phyloP scores from a whole-genome alignment of 768 basidiomycete genomes.

The Podaxis sp. region DNA sequence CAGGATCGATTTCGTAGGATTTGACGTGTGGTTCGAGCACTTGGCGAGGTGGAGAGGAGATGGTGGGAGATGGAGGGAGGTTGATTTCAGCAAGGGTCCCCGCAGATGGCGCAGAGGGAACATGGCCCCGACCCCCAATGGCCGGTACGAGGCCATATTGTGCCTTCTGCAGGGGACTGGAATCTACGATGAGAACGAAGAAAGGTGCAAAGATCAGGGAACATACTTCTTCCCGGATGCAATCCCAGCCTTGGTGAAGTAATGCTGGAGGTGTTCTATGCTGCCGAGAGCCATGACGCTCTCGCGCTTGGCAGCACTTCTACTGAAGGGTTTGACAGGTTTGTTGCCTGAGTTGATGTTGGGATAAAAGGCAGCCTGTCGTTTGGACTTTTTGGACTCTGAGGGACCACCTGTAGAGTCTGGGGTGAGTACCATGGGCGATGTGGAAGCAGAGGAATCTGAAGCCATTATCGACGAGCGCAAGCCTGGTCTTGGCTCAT shows the following conservation, averaged over 20 bases:
- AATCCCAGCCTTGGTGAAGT: constrained; percentile 87
- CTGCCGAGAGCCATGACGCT: constrained; percentile 94
- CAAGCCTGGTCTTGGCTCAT: background rate
- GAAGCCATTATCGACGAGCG: constrained; percentile 26
- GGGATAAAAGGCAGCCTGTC: constrained; percentile 77
- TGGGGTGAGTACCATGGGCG: constrained; percentile 56
- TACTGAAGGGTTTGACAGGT: constrained; percentile 79
- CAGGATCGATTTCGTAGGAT: constrained; percentile 70
- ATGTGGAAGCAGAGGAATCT: constrained; percentile 41
- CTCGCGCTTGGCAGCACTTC: constrained; percentile 89
- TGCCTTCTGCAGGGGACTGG: constrained; percentile 42
- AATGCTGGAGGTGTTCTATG: constrained; percentile 93
- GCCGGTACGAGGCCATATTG: constrained; percentile 70
- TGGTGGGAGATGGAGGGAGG: constrained; percentile 65
- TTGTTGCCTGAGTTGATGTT: constrained; percentile 68
- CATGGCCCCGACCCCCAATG: constrained; percentile 55
- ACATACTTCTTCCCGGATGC: constrained; percentile 68
- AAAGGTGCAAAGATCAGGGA: background rate
- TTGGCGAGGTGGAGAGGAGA: constrained; percentile 42
- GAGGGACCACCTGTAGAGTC: constrained; percentile 45
- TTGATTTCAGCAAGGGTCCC: constrained; percentile 45
- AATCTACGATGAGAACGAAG: constrained; percentile 2
- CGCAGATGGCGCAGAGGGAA: constrained; percentile 37
- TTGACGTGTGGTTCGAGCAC: constrained; percentile 54
- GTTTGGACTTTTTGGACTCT: constrained; percentile 45